Conservation (phyloP, 768 basidiomycete genomes). For the Sporobolomyces phaffii region DNA sequence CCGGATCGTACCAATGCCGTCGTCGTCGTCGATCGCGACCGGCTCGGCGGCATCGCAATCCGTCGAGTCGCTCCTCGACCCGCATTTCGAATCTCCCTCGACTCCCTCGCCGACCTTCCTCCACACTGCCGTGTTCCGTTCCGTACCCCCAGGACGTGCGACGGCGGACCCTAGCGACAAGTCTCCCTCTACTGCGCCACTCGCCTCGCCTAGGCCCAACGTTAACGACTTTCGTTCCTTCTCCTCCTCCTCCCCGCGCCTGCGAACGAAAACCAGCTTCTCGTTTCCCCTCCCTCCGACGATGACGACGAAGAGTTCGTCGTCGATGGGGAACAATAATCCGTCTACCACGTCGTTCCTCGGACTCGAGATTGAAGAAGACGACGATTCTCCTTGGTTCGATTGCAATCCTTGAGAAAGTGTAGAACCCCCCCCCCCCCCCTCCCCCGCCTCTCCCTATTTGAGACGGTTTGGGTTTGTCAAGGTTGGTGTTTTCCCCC, state of each 20-base stretch:
- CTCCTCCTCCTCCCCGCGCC: too few species aligned
- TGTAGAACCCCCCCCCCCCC: too few species aligned
- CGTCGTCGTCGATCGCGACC: neutral
- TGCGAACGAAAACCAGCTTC: constrained; percentile 1
- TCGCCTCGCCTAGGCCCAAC: too few species aligned
- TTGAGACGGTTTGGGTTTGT: neutral
- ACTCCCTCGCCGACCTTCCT: neutral
- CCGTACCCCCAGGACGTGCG: neutral
- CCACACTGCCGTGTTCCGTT: neutral
- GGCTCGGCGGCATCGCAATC: neutral
- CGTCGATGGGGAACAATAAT: neutral
- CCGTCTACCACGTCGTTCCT: too few species aligned
- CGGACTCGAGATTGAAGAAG: constrained; percentile 1
- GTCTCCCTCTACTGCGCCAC: too few species aligned
- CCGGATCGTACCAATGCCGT: neutral
- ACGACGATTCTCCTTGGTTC: constrained; percentile 2
- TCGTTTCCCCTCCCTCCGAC: neutral
- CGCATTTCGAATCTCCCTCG: constrained; percentile 2
- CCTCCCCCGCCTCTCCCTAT: neutral
- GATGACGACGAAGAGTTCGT: too few species aligned
- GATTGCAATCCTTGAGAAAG: neutral
- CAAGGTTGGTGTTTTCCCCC: neutral
- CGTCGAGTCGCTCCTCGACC: neutral
- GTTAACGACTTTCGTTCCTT: too few species aligned
- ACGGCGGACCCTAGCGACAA: too few species aligned